Conservation (phyloP, 495 filamentous ascomycete genomes). For the Aspergillus wentii region DNA sequence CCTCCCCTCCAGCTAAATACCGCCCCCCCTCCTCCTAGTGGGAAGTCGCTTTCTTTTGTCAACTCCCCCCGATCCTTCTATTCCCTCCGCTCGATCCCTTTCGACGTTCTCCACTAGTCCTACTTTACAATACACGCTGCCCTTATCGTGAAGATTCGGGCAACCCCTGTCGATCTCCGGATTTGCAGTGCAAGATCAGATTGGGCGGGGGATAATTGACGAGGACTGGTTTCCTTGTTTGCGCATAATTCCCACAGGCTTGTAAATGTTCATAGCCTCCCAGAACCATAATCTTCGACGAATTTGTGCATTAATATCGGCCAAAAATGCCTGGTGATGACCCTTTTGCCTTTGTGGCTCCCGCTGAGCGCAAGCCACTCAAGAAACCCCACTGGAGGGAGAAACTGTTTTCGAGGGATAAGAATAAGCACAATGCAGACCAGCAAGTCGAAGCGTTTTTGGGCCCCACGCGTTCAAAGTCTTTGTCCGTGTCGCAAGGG, state of each 20-base stretch:
- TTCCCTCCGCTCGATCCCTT: too few relatives aligned
- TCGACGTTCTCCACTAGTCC: too few relatives aligned
- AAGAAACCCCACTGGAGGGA: constrained; percentile 42
- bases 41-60: too few relatives aligned
- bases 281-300: constrained; percentile 4
- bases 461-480: constrained; percentile 23
- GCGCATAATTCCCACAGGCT: constrained; percentile 1
- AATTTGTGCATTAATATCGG: constrained; percentile 5
- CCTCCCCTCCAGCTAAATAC: neutral
- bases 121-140: too few relatives aligned
- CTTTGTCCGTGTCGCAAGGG: constrained; percentile 11
- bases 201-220: constrained; percentile 5
- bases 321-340: constrained; percentile 37
- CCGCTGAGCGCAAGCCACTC: constrained; percentile 29
- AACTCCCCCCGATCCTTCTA: too few relatives aligned
- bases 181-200: neutral
- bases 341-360: constrained; percentile 32
- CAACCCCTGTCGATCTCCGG: neutral
- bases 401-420: constrained; percentile 46
- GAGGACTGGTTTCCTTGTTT: constrained; percentile 15
- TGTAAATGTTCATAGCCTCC: constrained; percentile 16
- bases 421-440: constrained; percentile 27
- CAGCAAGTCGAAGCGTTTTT: constrained; percentile 46
- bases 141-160: too few relatives aligned
- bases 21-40: too few relatives aligned